Evolutionary conservation across 2,329 filamentous ascomycete genomes (phyloP), one percentile per base, ranked within the genome.

Genomic region (Thelonectria rubi): DNA sequence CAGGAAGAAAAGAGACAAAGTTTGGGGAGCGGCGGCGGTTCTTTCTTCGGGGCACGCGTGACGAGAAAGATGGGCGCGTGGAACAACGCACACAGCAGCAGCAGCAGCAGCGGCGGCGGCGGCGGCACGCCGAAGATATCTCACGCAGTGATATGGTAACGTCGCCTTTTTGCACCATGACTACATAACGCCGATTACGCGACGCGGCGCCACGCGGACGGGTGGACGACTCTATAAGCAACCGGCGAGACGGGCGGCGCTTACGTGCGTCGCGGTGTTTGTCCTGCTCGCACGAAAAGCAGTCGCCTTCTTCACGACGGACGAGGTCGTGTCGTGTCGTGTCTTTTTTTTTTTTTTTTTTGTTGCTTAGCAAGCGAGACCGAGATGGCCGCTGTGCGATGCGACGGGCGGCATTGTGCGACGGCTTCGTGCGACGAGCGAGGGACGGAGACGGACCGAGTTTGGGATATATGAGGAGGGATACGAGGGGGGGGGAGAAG

Each of bases 391-490:
- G 3, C 32, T 20, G 42, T 45, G 42, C 20, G 17, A 20, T 45
- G 42, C 18, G 17, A 45, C 12, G 39, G 39, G 39, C 17, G 18
- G 42, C 11, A 11, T 45, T 43, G 37, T 52, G 50, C 37, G 52
- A 55, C 26, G 18, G 40, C 37, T 54, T 17, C 37, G 52, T 11
- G 26, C 24, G 24, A 37, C 2, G 34, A 24, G 32, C 15, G 14
- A n/a, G 14, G 12, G 52, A 20, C 21, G 52, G 11, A n/a, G 18
- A 24, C 14, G 18, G 30, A 45, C n/a, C 15, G 17, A 42, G 34
- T 52, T 52, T 52, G 34, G 18, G 34, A 52, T 52, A 42, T 32
- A 52, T 21, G 39, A 37, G n/a, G n/a, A 30, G 21, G 30, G 45
- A 30, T n/a, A 30, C 30, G 47, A 17, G 17, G 26, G 15, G n/a